Evolutionary conservation across 2,329 filamentous ascomycete species (phyloP), one percentile per base, ranked within the genome.

Genomic region (Xylaria sp.): DNA sequence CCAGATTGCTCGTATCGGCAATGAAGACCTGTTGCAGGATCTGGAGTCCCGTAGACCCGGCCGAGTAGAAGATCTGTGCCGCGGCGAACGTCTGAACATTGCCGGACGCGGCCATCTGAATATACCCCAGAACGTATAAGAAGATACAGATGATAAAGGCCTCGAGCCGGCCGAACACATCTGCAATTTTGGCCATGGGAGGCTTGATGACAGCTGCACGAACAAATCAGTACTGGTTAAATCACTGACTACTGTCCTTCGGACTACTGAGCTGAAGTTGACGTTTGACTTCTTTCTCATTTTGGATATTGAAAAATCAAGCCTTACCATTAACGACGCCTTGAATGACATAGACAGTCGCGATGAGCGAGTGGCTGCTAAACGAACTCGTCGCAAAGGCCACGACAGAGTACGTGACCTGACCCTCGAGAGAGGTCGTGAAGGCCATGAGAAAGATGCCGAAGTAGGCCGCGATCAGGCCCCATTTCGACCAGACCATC

Each of bases 11-110:
- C 0, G 86, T 88, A 76, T 91, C 88, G 36, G 89, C 89, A 58
- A 90, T 85, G 76, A 91, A 89, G 48, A 91, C 86, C 74, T 90
- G 88, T 74, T 89, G 86, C 26, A 90, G 77, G 57, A 90, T 87
- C 66, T 87, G 84, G 6, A 89, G 79, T 7, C 87, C 87, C 0
- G 87, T 89, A 53, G 80, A 83, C 3, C 88, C 88, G 15, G 87
- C 85, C 2, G 88, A 84, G 74, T 89, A 90, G 76, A 90, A 89
- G 44, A 90, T 85, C 74, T 89, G 85, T 0, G 85, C 86, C 2
- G 83, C 83, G 0, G 82, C 83, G 60, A 85, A 87, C 2, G 84
- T 85, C 64, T 85, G 78, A 42, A 90, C 85, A 67, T 84, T 87
- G 48, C 81, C 80, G 0, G 86, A 86, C 2, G 82, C 79, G 2